Percentiles rank a stretch among this genome's conserved stretches.
Conservation (phyloP, 768 basidiomycete species). For the Boletus insuetus region DNA sequence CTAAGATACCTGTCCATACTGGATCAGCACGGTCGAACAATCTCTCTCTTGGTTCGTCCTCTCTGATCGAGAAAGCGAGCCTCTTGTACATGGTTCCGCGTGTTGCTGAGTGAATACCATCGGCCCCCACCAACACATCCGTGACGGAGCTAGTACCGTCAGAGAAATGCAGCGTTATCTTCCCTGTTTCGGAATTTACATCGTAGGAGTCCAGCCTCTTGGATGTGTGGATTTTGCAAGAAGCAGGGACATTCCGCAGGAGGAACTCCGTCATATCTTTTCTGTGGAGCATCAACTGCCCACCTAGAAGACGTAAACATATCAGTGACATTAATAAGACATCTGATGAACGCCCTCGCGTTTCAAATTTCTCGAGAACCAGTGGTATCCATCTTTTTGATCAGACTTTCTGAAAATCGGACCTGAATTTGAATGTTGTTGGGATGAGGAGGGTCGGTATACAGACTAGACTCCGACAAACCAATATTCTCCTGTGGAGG, state of each 20-base stretch:
- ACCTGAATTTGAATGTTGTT: conserved; percentile 5
- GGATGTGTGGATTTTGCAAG: conserved; percentile 33
- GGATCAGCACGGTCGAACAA: conserved; percentile 29
- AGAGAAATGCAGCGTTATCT: conserved; percentile 34
- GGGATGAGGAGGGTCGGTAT: background rate
- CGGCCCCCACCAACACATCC: too few relatives aligned
- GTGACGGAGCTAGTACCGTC: conserved; percentile 36
- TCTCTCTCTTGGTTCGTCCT: conserved; percentile 2
- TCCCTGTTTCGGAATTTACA: conserved; percentile 14
- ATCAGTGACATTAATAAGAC: background rate
- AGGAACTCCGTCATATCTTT: conserved; percentile 37
- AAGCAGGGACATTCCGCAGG: conserved; percentile 24
- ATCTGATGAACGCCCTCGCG: conserved; percentile 12
- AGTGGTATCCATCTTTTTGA: conserved; percentile 29
- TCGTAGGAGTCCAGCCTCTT: conserved; percentile 35
- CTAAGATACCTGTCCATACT: conserved; percentile 37
- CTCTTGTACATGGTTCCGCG: conserved; percentile 27
- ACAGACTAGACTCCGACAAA: background rate
- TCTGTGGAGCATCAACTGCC: conserved; percentile 30
- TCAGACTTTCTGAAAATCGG: conserved; percentile 35
- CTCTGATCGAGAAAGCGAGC: conserved; percentile 6
- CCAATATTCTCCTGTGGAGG: conserved; percentile 20
- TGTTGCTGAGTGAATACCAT: conserved; percentile 40
- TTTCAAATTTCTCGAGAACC: conserved; percentile 24
- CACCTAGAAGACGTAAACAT: conserved; percentile 20